Evolutionary conservation across 371 early-diverging fungal species (phyloP).

Genomic region (Actinomucor elegans): DNA sequence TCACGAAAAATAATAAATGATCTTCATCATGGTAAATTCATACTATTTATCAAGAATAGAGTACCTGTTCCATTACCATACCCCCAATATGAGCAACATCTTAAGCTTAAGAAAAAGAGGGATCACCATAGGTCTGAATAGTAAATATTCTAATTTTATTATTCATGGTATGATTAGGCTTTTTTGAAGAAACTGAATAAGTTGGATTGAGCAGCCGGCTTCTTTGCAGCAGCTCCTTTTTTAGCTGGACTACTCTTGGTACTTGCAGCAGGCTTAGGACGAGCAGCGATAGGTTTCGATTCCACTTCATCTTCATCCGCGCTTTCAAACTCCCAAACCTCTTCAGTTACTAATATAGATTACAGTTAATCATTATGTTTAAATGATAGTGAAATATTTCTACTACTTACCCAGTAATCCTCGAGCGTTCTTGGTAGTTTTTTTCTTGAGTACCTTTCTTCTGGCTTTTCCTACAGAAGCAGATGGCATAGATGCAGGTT

Average conservation of each 20-base stretch:
- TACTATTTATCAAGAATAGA: too few species aligned
- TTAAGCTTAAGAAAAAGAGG: too few species aligned
- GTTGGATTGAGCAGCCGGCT: constrained; percentile 5
- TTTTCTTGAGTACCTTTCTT: constrained; percentile 45
- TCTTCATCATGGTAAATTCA: too few species aligned
- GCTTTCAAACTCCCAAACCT: constrained; percentile 20
- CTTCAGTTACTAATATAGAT: constrained; percentile 19
- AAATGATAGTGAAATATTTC: not conserved
- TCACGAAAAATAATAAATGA: too few species aligned
- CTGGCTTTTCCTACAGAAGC: constrained; percentile 17
- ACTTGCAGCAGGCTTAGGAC: not conserved
- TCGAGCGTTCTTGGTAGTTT: constrained; percentile 47
- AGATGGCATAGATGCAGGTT: constrained; percentile 8
- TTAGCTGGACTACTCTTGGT: not conserved
- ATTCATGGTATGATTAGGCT: too few species aligned
- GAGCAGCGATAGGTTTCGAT: too few species aligned
- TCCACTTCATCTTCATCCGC: constrained; percentile 2
- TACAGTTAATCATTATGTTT: not conserved
- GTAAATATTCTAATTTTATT: too few species aligned
- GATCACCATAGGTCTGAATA: too few species aligned
- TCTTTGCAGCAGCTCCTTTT: not conserved
- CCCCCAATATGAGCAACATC: too few species aligned
- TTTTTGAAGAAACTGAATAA: constrained; percentile 20
- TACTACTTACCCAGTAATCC: constrained; percentile 40
- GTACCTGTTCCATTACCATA: too few species aligned